Conservation (phyloP, 257 asterid species). For the Penstemon eatonii region DNA sequence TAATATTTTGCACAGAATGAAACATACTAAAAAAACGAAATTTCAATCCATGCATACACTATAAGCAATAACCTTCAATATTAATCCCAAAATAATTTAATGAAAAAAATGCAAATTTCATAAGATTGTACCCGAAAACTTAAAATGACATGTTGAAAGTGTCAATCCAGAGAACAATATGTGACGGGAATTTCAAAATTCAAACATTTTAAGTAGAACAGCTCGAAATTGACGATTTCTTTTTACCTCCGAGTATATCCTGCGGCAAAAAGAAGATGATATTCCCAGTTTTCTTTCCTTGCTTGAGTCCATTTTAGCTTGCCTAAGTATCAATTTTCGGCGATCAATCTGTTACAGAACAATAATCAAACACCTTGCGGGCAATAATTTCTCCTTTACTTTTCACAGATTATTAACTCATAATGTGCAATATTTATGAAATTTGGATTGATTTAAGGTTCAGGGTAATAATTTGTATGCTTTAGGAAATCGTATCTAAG, state of each 20-base stretch:
- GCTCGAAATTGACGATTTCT: too few relatives aligned
- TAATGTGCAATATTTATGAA: too few relatives aligned
- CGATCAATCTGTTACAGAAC: too few relatives aligned
- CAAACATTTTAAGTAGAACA: too few relatives aligned
- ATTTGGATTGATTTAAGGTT: too few relatives aligned
- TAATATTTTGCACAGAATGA: background rate
- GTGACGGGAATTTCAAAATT: too few relatives aligned
- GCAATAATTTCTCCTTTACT: too few relatives aligned
- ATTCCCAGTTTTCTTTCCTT: conserved; percentile 42
- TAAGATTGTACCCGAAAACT: background rate
- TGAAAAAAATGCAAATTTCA: background rate
- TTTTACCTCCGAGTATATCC: conserved; percentile 68
- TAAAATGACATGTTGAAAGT: background rate
- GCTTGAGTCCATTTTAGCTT: conserved; percentile 24
- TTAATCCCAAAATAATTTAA: background rate
- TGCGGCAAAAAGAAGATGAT: conserved; percentile 60
- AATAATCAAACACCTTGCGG: too few relatives aligned
- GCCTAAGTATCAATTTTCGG: background rate
- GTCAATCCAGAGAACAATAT: background rate
- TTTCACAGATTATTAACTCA: too few relatives aligned
- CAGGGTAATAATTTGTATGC: too few relatives aligned
- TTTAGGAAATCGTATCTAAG: too few relatives aligned
- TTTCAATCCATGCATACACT: too few relatives aligned
- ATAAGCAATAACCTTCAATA: background rate
- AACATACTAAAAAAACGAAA: background rate